Percentiles rank a stretch among this genome's conserved stretches.
These are phyloP conservation scores for Penicillium goetzii DNA, from an alignment of 495 filamentous ascomycete species.

Conservation along the genomic window DNA sequence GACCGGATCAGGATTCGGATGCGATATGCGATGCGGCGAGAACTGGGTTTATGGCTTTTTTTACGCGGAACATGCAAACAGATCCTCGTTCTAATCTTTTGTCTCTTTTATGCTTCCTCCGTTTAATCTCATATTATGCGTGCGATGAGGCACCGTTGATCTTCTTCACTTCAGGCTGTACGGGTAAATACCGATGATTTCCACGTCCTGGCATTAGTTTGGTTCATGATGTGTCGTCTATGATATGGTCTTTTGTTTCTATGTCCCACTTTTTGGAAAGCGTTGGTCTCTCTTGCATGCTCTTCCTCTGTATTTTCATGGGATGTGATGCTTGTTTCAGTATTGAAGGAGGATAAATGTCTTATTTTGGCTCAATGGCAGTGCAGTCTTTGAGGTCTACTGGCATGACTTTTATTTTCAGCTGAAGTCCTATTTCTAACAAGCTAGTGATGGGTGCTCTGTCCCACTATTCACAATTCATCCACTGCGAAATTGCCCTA, in stretches of 20 bases:
- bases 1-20: slow-evolving; percentile 14
- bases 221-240: slow-evolving; percentile 14
- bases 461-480: neutral
- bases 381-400: neutral
- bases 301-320: slow-evolving; percentile 1
- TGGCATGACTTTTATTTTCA: neutral
- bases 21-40: slow-evolving; percentile 16
- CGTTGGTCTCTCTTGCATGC: neutral
- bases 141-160: slow-evolving; percentile 7
- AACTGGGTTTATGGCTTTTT: slow-evolving; percentile 13
- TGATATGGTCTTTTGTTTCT: neutral
- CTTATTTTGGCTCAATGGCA: neutral
- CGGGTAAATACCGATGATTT: slow-evolving; percentile 1
- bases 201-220: slow-evolving; percentile 15
- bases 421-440: neutral
- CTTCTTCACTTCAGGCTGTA: neutral
- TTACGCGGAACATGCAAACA: slow-evolving; percentile 4
- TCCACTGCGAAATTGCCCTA: neutral
- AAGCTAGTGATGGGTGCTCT: neutral
- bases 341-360: slow-evolving; percentile 9
- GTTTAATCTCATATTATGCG: slow-evolving; percentile 8
- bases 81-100: slow-evolving; percentile 11
- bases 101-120: slow-evolving; percentile 6
- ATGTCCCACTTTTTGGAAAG: neutral
- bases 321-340: slow-evolving; percentile 9